These are phyloP conservation scores for Penicillium sp. DNA, from an alignment of 2,329 filamentous ascomycete species.

Conservation along the genomic window DNA sequence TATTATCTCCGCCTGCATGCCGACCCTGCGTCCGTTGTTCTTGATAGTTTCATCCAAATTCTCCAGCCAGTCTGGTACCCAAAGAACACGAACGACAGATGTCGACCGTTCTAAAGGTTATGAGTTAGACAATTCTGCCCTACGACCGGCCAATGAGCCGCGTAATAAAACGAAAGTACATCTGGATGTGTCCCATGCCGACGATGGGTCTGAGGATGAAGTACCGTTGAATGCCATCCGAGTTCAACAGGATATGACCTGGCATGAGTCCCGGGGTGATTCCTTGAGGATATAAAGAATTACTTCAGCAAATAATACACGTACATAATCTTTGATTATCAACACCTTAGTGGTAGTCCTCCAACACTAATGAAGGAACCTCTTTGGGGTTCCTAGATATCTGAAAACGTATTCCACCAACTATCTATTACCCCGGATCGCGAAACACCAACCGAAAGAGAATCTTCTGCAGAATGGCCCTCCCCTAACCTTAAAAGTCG, in stretches of 20 bases:
- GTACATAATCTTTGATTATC: background rate
- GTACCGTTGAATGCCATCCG: constrained; percentile 15
- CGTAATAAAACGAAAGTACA: constrained; percentile 4
- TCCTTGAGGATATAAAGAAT: background rate
- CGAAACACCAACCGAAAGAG: too few relatives aligned
- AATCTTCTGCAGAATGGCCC: too few relatives aligned
- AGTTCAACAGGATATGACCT: constrained; percentile 14
- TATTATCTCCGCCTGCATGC: constrained; percentile 25
- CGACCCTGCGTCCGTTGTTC: constrained; percentile 19
- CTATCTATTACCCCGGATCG: too few relatives aligned
- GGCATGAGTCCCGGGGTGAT: constrained; percentile 8
- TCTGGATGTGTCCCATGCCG: background rate
- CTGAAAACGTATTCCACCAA: too few relatives aligned
- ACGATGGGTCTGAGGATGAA: constrained; percentile 11
- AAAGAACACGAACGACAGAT: background rate
- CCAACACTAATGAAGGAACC: too few relatives aligned
- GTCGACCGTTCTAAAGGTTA: background rate
- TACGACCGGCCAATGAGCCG: constrained; percentile 6
- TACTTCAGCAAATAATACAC: background rate
- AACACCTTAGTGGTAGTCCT: background rate
- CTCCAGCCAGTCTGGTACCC: background rate
- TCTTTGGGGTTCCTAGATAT: background rate
- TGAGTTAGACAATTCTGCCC: background rate
- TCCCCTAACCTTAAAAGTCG: background rate
- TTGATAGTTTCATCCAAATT: constrained; percentile 8